Base-by-base conservation (phyloP, 2,329 filamentous ascomycete species). In the Penicillium frequentans region DNA sequence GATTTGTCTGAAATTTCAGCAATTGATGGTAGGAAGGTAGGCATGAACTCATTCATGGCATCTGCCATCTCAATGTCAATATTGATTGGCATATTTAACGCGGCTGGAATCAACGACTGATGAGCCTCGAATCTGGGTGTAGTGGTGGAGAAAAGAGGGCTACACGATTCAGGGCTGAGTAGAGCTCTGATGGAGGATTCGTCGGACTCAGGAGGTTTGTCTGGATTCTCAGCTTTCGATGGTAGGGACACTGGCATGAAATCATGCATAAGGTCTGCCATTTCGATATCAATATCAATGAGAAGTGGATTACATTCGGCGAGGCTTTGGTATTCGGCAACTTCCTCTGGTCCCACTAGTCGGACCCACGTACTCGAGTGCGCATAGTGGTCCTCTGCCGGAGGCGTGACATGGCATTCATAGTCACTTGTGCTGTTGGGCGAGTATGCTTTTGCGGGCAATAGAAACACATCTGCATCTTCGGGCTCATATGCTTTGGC, bases 11-110 rank as follows among this genome's bases (percentile, higher is more conserved):
- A 9, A 10, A 6, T 2, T 4, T 13, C n/a, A 19, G 3, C 45
- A 19, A 11, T 11, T 7, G 27, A 29, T 13, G 24, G 14, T 16
- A 24, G 14, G 5, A 11, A 11, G 2, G 4, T 47, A 3, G n/a
- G n/a, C 16, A n/a, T 47, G 23, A 33, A 29, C 3, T n/a, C 45
- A 9, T 27, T 8, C 26, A 27, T 29, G 24, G 8, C 26, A 9
- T 19, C 23, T 29, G 27, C 13, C 26, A 26, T 27, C 31, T 29
- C 24, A 10, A n/a, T 6, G 9, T 27, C 44, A 46, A 19, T 19
- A 29, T 62, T 61, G 10, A 65, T 3, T 23, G 47, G 37, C n/a
- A 61, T 14, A 35, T 39, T 29, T 7, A 60, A 43, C 11, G 26
- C 54, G 21, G 56, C 45, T 10, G 57, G 35, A 6, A 56, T 37